These are phyloP conservation scores for Nothophoma quercina DNA, from an alignment of 2,329 filamentous ascomycete species.

Conservation along the genomic window DNA sequence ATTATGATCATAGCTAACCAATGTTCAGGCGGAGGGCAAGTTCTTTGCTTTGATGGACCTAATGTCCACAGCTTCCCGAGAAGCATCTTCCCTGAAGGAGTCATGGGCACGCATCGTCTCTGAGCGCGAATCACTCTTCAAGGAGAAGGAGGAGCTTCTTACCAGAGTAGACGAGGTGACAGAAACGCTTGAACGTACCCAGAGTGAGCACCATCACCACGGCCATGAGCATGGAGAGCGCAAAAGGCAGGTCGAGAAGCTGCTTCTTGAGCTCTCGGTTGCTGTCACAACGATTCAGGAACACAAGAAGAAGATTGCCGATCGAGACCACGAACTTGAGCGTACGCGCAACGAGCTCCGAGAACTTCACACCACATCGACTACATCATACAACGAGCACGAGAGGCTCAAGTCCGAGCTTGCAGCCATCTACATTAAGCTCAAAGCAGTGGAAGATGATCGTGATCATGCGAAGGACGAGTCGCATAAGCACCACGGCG, in stretches of 20 bases:
- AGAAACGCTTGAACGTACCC: slow-evolving; percentile 33
- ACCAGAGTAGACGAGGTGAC: slow-evolving; percentile 31
- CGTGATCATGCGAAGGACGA: slow-evolving; percentile 31
- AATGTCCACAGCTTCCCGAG: slow-evolving; percentile 34
- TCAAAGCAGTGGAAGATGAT: slow-evolving; percentile 29
- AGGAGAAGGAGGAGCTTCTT: slow-evolving; percentile 30
- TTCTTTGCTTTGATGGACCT: slow-evolving; percentile 41
- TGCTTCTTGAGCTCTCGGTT: slow-evolving; percentile 32
- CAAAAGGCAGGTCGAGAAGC: slow-evolving; percentile 32
- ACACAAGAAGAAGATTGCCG: slow-evolving; percentile 34
- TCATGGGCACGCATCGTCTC: slow-evolving; percentile 34
- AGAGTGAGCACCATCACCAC: slow-evolving; percentile 31
- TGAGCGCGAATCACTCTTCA: slow-evolving; percentile 34
- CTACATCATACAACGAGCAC: slow-evolving; percentile 20
- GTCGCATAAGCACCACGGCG: slow-evolving; percentile 31
- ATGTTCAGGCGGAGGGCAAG: slow-evolving; percentile 29
- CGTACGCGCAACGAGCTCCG: slow-evolving; percentile 25
- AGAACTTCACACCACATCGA: slow-evolving; percentile 21
- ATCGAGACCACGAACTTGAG: slow-evolving; percentile 30
- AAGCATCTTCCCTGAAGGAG: slow-evolving; percentile 35
- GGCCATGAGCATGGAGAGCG: slow-evolving; percentile 30
- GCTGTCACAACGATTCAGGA: slow-evolving; percentile 29
- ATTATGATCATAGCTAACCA: neutral
- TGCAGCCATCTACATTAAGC: slow-evolving; percentile 23
- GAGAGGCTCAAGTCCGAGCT: slow-evolving; percentile 30